These are phyloP conservation scores for Myxozyma melibiosi DNA, from an alignment of 805 yeast species.

Conservation along the genomic window DNA sequence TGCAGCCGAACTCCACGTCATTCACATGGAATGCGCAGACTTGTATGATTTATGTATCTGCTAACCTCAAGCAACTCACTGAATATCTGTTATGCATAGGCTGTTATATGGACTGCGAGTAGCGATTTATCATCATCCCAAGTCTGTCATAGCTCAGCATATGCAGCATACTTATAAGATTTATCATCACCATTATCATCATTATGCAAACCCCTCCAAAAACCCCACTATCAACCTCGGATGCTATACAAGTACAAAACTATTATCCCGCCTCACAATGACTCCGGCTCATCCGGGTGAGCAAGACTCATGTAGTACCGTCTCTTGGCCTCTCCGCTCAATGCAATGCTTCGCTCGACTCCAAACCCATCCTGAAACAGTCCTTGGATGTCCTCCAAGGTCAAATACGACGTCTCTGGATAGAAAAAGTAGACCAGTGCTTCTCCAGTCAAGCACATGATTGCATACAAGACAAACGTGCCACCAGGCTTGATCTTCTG, in stretches of 20 bases:
- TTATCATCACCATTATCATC: too few species aligned
- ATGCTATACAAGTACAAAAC: background rate
- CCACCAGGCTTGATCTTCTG: conserved; percentile 92
- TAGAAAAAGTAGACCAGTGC: conserved; percentile 78
- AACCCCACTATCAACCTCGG: too few species aligned
- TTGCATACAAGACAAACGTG: conserved; percentile 88
- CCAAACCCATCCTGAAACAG: conserved; percentile 84
- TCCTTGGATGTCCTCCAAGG: conserved; percentile 86
- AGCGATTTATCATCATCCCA: too few species aligned
- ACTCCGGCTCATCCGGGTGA: background rate
- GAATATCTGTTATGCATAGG: too few species aligned
- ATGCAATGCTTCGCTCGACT: conserved; percentile 61
- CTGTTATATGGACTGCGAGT: too few species aligned
- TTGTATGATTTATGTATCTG: too few species aligned
- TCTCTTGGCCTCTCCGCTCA: conserved; percentile 49
- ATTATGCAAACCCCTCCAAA: too few species aligned
- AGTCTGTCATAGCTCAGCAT: too few species aligned
- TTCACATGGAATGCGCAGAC: too few species aligned
- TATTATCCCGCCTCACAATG: background rate
- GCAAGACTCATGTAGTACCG: conserved; percentile 4
- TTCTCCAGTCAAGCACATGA: conserved; percentile 69
- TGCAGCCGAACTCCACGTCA: too few species aligned
- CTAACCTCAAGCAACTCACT: too few species aligned
- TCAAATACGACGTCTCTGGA: conserved; percentile 90
- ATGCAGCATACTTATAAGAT: too few species aligned